phyloP scores from a whole-genome alignment of 345 rosid species.

The Brassica nigra region DNA sequence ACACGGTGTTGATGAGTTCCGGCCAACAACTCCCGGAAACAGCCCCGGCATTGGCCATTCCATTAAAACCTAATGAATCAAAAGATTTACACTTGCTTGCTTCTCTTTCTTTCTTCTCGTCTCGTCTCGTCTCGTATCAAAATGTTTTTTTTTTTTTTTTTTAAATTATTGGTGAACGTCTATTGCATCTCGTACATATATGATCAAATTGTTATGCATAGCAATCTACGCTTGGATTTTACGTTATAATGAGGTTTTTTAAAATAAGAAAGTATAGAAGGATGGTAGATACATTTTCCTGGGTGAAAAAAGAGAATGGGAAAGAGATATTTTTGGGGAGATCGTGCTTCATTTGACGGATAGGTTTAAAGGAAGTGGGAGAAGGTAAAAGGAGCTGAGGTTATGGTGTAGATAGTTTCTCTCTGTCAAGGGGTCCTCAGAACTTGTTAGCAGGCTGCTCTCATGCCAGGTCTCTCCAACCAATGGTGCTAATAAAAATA shows the following conservation, averaged over 20 bases:
- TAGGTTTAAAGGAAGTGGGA: too few species aligned
- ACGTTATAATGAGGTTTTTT: not conserved
- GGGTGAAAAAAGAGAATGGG: too few species aligned
- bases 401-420: too few species aligned
- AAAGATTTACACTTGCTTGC: not conserved
- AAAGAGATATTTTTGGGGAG: too few species aligned
- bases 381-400: too few species aligned
- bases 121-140: not conserved
- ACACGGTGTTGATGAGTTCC: conserved; percentile 44
- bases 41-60: conserved; percentile 41
- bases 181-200: not conserved
- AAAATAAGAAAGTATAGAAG: not conserved
- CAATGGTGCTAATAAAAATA: not conserved
- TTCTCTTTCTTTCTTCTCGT: not conserved
- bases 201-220: not conserved
- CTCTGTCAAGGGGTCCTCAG: too few species aligned
- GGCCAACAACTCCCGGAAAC: conserved; percentile 45
- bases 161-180: not conserved
- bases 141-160: not conserved
- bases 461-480: not conserved
- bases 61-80: conserved; percentile 17
- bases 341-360: too few species aligned
- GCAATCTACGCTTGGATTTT: not conserved
- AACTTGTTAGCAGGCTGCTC: not conserved
- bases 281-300: not conserved